Evolutionary conservation across 768 basidiomycete species (phyloP).

Genomic region (Macrolepiota fuliginosa): DNA sequence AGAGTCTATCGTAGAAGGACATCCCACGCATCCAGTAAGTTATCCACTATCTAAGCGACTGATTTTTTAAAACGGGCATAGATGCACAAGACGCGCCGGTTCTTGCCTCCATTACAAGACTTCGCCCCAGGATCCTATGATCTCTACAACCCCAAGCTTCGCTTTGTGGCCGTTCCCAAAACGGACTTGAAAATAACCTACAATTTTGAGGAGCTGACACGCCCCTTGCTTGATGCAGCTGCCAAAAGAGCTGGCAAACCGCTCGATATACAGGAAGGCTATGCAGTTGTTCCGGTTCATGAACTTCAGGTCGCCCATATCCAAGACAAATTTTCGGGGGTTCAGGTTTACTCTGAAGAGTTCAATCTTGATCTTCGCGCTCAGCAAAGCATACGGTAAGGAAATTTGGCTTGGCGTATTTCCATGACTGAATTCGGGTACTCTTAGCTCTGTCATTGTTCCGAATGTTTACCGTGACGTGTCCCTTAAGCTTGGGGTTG

Average conservation of each 20-base stretch:
- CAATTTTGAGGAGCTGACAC: constrained; percentile 42
- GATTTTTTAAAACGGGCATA: constrained; percentile 17
- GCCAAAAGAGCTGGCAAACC: constrained; percentile 33
- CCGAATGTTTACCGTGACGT: constrained; percentile 42
- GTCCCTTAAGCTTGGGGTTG: constrained; percentile 53
- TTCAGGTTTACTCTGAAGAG: constrained; percentile 38
- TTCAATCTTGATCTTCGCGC: constrained; percentile 43
- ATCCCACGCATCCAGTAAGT: constrained; percentile 57
- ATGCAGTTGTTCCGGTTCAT: constrained; percentile 49
- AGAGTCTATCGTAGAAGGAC: constrained; percentile 59
- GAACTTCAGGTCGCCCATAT: constrained; percentile 53
- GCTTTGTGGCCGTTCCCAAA: constrained; percentile 45
- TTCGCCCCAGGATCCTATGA: constrained; percentile 47
- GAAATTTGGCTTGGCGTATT: background rate
- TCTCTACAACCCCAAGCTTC: constrained; percentile 44
- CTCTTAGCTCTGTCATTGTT: constrained; percentile 47
- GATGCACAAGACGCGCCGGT: constrained; percentile 59
- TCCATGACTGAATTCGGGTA: background rate
- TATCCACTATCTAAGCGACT: background rate
- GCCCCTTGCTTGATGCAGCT: constrained; percentile 40
- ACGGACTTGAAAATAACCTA: constrained; percentile 44
- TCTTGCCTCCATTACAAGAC: constrained; percentile 47
- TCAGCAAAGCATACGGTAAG: constrained; percentile 54
- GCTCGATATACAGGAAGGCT: constrained; percentile 31
- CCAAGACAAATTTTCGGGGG: constrained; percentile 46